These are phyloP conservation scores for Osmanthus fragrans DNA, from an alignment of 257 asterid genomes.

Conservation along the genomic window DNA sequence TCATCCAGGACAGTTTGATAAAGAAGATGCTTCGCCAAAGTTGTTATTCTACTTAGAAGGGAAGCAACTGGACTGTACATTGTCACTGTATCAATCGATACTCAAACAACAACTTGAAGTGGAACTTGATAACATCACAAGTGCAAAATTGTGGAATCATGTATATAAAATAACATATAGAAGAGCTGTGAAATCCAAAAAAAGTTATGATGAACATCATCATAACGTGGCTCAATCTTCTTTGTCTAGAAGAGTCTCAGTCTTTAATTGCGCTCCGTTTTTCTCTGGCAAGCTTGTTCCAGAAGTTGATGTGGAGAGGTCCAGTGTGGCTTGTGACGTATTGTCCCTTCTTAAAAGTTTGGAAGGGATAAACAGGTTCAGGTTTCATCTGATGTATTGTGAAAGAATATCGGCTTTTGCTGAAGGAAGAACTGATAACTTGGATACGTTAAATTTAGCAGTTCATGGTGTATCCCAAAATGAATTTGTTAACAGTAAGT, in stretches of 20 bases:
- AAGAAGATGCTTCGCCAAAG: constrained; percentile 46
- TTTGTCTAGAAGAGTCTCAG: constrained; percentile 33
- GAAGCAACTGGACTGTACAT: constrained; percentile 47
- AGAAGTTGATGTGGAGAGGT: constrained; percentile 41
- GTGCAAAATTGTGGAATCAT: constrained; percentile 68
- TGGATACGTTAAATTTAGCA: constrained; percentile 41
- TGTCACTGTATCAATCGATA: constrained; percentile 77
- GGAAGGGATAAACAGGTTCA: constrained; percentile 74
- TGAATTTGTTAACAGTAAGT: constrained; percentile 74
- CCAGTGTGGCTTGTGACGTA: constrained; percentile 61
- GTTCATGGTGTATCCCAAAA: constrained; percentile 49
- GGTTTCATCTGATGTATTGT: constrained; percentile 59
- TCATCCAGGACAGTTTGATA: constrained; percentile 34
- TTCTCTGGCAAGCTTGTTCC: constrained; percentile 47
- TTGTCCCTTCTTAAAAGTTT: constrained; percentile 69
- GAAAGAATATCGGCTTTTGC: constrained; percentile 56
- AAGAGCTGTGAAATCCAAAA: constrained; percentile 36
- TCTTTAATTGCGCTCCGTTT: constrained; percentile 34
- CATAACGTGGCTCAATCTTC: constrained; percentile 36
- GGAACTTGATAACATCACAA: constrained; percentile 41
- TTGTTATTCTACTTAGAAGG: constrained; percentile 70
- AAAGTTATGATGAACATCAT: constrained; percentile 26
- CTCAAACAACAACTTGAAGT: constrained; percentile 48
- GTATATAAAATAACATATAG: constrained; percentile 58
- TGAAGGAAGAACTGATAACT: constrained; percentile 47